Evolutionary conservation across 306 rosid species (phyloP).

Genomic region (barrel medic (Medicago truncatula)): MtrunA17r5.0-ANR NC_053049.1:37166501-37167000

Average conservation of each 20-base stretch:
- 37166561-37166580: too few relatives aligned
- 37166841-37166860: conserved; percentile 97
- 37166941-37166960: conserved; percentile 90
- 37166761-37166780: conserved; percentile 69
- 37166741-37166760: conserved; percentile 75
- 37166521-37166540: too few relatives aligned
- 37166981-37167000: conserved; percentile 89
- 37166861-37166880: conserved; percentile 96
- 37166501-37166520: too few relatives aligned
- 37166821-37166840: conserved; percentile 94
- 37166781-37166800: conserved; percentile 80
- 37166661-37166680: conserved; percentile 38
- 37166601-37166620: conserved; percentile 28
- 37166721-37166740: conserved; percentile 85
- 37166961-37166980: conserved; percentile 87
- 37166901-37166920: conserved; percentile 80
- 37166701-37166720: conserved; percentile 96
- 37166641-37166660: conserved; percentile 5
- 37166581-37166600: conserved; percentile 22
- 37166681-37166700: conserved; percentile 35
- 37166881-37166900: conserved; percentile 96
- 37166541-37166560: too few relatives aligned
- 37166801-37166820: conserved; percentile 87
- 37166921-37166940: conserved; percentile 98
- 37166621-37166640: conserved; percentile 9